Evolutionary conservation across 106 monocot genomes (phyloP).

Genomic region (Acanthochlamys bracteata): DNA sequence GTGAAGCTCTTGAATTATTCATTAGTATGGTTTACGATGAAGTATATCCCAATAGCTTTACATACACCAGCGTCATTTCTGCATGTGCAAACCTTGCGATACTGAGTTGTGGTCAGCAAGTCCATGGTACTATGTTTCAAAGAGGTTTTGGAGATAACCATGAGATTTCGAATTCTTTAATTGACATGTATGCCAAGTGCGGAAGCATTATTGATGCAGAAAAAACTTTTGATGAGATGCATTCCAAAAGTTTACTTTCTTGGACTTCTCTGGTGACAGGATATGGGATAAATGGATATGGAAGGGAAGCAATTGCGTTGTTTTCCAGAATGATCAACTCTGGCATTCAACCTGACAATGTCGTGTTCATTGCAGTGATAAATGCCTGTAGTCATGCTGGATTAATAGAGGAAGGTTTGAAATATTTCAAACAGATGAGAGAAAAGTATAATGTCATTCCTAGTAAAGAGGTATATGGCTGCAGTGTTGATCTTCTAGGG

Average conservation of each 20-base stretch:
- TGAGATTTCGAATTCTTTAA: slow-evolving; percentile 45
- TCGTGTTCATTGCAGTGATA: slow-evolving; percentile 50
- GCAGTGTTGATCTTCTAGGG: slow-evolving; percentile 65
- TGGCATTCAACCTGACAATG: slow-evolving; percentile 30
- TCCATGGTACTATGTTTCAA: slow-evolving; percentile 32
- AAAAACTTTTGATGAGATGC: slow-evolving; percentile 44
- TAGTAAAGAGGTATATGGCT: slow-evolving; percentile 55
- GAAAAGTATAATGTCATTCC: slow-evolving; percentile 23
- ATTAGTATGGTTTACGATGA: slow-evolving; percentile 20
- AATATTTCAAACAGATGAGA: slow-evolving; percentile 43
- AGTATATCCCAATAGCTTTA: slow-evolving; percentile 43
- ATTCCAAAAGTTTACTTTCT: slow-evolving; percentile 39
- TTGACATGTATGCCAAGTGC: slow-evolving; percentile 81
- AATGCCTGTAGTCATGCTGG: slow-evolving; percentile 81
- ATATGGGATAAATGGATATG: slow-evolving; percentile 57
- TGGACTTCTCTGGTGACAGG: slow-evolving; percentile 70
- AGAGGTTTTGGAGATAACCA: slow-evolving; percentile 37
- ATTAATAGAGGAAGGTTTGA: slow-evolving; percentile 55
- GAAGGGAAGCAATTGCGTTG: slow-evolving; percentile 41
- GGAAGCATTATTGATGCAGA: slow-evolving; percentile 49
- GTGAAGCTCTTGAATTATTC: slow-evolving; percentile 22
- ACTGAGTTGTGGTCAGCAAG: slow-evolving; percentile 44
- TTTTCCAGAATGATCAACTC: slow-evolving; percentile 44
- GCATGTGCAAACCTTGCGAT: slow-evolving; percentile 33
- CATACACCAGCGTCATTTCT: slow-evolving; percentile 43